Percentiles rank a stretch among this genome's conserved stretches.
Conservation (phyloP, 2,329 filamentous ascomycete genomes). For the Colletotrichum noveboracense region DNA sequence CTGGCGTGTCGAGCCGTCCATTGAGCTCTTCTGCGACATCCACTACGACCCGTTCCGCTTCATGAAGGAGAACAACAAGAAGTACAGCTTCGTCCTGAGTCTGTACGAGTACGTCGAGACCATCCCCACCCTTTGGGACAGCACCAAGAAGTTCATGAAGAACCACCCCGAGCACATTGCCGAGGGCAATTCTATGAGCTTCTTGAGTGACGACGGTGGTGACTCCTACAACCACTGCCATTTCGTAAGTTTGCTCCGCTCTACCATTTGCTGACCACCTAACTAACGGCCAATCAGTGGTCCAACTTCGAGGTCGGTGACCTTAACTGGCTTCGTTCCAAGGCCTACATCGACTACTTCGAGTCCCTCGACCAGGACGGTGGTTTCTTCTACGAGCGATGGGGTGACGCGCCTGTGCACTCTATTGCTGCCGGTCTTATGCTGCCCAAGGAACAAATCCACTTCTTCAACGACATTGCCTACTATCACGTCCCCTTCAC, state of each 20-base stretch:
- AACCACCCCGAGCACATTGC: conserved; percentile 88
- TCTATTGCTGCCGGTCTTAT: conserved; percentile 92
- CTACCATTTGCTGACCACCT: not conserved
- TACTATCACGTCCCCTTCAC: conserved; percentile 99
- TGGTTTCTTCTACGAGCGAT: conserved; percentile 98
- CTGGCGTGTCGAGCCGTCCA: conserved; percentile 97
- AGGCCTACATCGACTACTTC: conserved; percentile 91
- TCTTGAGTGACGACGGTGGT: conserved; percentile 89
- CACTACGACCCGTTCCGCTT: conserved; percentile 95
- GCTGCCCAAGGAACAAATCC: conserved; percentile 90
- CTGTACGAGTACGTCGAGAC: conserved; percentile 97
- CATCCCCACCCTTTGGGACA: conserved; percentile 95
- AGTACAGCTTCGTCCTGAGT: conserved; percentile 96
- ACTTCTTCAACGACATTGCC: conserved; percentile 99
- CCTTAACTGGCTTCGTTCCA: conserved; percentile 89
- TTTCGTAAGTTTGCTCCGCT: conserved; percentile 68
- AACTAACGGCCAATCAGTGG: conserved; percentile 66
- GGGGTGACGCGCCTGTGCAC: conserved; percentile 97
- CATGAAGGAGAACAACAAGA: conserved; percentile 96
- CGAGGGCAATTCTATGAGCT: conserved; percentile 84
- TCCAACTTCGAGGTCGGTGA: conserved; percentile 98
- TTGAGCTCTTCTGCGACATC: conserved; percentile 96
- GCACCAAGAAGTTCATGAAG: conserved; percentile 91
- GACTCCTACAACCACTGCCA: conserved; percentile 97
- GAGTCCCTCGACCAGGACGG: conserved; percentile 86